These are phyloP conservation scores for Hyaloperonospora arabidopsidis DNA, from an alignment of 352 stramenopile genomes.

Conservation along the genomic window DNA sequence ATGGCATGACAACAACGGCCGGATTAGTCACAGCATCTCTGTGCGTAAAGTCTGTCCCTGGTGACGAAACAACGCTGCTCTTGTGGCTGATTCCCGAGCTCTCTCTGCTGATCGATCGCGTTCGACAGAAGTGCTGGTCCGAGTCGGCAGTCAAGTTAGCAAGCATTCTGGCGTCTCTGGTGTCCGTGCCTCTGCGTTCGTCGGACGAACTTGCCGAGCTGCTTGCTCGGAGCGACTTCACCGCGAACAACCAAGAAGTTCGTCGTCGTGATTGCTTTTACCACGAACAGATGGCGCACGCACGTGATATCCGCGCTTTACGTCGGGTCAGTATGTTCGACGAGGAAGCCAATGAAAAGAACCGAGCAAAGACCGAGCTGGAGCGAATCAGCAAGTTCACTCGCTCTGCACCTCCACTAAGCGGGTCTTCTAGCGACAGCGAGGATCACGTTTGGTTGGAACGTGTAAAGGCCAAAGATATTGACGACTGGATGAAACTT, in stretches of 20 bases:
- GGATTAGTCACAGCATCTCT: conserved; percentile 48
- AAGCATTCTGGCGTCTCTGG: conserved; percentile 53
- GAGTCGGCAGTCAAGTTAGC: conserved; percentile 64
- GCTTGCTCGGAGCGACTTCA: conserved; percentile 55
- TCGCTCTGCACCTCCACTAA: conserved; percentile 29
- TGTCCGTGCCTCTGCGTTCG: conserved; percentile 53
- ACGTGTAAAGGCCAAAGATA: conserved; percentile 77
- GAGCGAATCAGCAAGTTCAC: conserved; percentile 63
- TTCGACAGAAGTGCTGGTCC: conserved; percentile 60
- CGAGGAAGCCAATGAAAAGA: conserved; percentile 57
- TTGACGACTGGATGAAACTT: conserved; percentile 83
- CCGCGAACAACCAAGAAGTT: conserved; percentile 66
- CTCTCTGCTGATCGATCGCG: conserved; percentile 51
- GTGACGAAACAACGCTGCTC: conserved; percentile 69
- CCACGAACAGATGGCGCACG: conserved; percentile 76
- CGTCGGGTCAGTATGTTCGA: conserved; percentile 47
- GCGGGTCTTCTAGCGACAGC: conserved; percentile 22
- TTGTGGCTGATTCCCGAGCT: conserved; percentile 76
- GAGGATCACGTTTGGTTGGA: conserved; percentile 67
- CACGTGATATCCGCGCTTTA: conserved; percentile 56
- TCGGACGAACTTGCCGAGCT: conserved; percentile 53
- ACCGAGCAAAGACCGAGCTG: conserved; percentile 50
- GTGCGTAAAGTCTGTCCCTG: conserved; percentile 51
- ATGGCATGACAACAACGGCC: conserved; percentile 32
- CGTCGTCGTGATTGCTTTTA: conserved; percentile 72